These are phyloP conservation scores for Hirschioporus abietinus DNA, from an alignment of 768 basidiomycete species.

Conservation along the genomic window DNA sequence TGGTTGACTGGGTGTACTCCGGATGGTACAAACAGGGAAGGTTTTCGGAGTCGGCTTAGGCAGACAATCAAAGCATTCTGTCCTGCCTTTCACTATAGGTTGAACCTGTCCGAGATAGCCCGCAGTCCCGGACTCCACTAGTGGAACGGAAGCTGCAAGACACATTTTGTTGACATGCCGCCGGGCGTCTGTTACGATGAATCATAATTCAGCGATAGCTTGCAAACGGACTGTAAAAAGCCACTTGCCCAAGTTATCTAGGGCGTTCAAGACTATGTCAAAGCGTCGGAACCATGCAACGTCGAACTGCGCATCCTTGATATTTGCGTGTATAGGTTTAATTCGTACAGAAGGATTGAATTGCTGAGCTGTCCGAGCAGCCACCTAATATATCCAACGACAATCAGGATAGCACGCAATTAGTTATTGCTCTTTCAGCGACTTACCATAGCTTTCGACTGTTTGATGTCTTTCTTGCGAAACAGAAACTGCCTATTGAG, in stretches of 20 bases:
- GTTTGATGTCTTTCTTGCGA: conserved; percentile 94
- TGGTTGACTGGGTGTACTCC: conserved; percentile 93
- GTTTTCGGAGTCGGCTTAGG: conserved; percentile 90
- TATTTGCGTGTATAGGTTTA: conserved; percentile 87
- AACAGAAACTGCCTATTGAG: conserved; percentile 97
- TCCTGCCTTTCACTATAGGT: conserved; percentile 80
- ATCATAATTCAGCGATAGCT: not conserved
- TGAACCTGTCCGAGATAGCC: conserved; percentile 98
- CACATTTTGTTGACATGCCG: conserved; percentile 98
- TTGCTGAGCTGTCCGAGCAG: conserved; percentile 71
- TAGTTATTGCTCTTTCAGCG: not conserved
- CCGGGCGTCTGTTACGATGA: conserved; percentile 62
- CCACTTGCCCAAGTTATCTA: conserved; percentile 91
- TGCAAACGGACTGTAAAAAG: not conserved
- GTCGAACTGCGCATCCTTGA: conserved; percentile 89
- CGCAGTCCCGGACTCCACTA: conserved; percentile 95
- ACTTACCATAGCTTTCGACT: conserved; percentile 86
- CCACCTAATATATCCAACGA: conserved; percentile 44
- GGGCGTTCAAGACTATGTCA: conserved; percentile 89
- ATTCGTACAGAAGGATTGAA: conserved; percentile 90
- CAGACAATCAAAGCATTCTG: conserved; percentile 97
- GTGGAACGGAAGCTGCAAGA: conserved; percentile 82
- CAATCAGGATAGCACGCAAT: not conserved
- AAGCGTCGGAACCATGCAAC: conserved; percentile 87
- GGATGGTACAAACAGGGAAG: conserved; percentile 96